Evolutionary conservation across 2,329 filamentous ascomycete species (phyloP), one percentile per base, ranked within the genome.

Genomic region (Aspergillus alliaceus): DNA sequence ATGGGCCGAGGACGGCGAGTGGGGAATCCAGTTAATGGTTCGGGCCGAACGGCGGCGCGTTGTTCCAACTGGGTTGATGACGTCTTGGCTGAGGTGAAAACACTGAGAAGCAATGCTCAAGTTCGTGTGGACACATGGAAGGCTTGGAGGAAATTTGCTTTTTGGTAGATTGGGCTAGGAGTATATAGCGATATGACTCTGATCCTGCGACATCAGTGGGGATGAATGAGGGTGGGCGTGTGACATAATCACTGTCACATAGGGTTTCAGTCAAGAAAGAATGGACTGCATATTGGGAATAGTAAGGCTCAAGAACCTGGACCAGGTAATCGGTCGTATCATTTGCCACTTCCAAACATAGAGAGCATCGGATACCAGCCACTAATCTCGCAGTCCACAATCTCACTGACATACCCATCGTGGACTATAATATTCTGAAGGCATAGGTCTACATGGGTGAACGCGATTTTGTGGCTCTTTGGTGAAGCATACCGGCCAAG

Each of bases 261-360:
- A 40, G 18, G 12, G 11, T 22, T 24, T 40, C 37, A 8, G 20
- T 40, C 37, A 40, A 22, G 37, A 40, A 40, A 14, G 18, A 22
- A 40, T 40, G 37, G 9, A 40, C 20, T 40, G 18, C n/a, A 22
- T 31, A 47, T 12, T 47, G 15, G 3, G 44, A 7, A 47, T 47
- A 47, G 2, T 47, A 47, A 6, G 65, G 66, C 27, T 69, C 64
- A 40, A 75, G 57, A 54, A 66, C 69, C 40, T 64, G 53, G 15
- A 63, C 60, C 6, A 74, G 54, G 61, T 69, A 75, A 40, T 61
- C 44, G 58, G 53, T 61, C 69, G 68, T 74, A 57, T 75, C 70
- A 67, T 72, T 69, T 66, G 60, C 67, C 69, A 74, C 51, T 54
- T 51, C 57, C 48, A 71, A 39, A 62, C 62, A 61, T 69, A 67